Base-by-base conservation (phyloP, 2,329 filamentous ascomycete species). In the Keithomyces neogunnii region DNA sequence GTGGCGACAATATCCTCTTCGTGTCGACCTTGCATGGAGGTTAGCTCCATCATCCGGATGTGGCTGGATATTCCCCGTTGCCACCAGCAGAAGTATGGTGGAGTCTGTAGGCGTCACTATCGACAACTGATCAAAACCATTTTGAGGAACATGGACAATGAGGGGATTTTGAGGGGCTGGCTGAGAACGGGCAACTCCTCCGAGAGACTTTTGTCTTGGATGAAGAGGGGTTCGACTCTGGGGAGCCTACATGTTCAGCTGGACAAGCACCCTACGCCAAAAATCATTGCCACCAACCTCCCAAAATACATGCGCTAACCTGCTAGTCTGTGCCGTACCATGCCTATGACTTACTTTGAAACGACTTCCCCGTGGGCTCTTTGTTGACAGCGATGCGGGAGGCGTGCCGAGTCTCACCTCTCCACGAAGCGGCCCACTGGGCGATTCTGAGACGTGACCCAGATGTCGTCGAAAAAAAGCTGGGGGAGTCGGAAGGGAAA, bases 21-120 rank as follows among this genome's bases (percentile, higher is more conserved):
- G 91, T 99, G 55, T 96, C 91, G 55, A 99, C 93, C 19, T 75
- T 99, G 55, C 93, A 99, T 68, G 93, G 93, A 52, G 93, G 93
- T 54, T 97, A 80, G 55, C 38, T 19, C 43, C 43, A 48, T 5
- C 28, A 10, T 26, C 31, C 47, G 36, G 39, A 50, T 50, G 31
- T 44, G 43, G 40, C 48, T 53, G 10, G 13, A 39, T 26, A 19
- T 38, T 39, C 35, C 32, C 48, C 31, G 28, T 40, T 26, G 10
- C 29, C 6, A 4, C 33, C 5, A 32, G 13, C 35, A 28, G 19
- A 29, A 30, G 2, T 32, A 46, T 28, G 19, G 26, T 26, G 33
- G 28, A 10, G 11, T 19, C 39, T 47, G 13, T 6, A 28, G 28
- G 4, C 9, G 38, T 5, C 5, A 7, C 38, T 13, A 19, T 26